Evolutionary conservation across 306 rosid species (phyloP).

Genomic region (Abrus pulchellus): DNA sequence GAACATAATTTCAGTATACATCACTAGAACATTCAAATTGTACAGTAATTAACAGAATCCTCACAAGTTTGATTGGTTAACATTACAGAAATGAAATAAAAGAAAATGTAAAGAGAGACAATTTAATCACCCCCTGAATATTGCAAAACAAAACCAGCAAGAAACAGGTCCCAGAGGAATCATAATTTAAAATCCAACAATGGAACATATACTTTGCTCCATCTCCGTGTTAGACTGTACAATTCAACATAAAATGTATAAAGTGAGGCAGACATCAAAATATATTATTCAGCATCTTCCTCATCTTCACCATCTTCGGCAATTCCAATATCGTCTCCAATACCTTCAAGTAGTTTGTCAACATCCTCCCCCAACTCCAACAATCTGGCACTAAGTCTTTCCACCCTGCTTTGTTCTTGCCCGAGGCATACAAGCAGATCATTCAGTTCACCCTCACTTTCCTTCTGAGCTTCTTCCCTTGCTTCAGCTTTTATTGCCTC

Average conservation of each 20-base stretch:
- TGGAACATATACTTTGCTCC: conserved; percentile 40
- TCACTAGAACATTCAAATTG: not conserved
- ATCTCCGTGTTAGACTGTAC: conserved; percentile 55
- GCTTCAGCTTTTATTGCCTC: conserved; percentile 91
- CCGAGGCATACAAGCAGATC: conserved; percentile 97
- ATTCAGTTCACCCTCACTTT: conserved; percentile 88
- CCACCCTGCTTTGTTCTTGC: conserved; percentile 97
- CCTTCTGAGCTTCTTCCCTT: conserved; percentile 96
- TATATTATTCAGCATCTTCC: conserved; percentile 32
- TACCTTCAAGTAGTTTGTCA: conserved; percentile 81
- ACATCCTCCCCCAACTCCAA: conserved; percentile 92
- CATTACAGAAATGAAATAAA: not conserved
- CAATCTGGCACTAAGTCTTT: conserved; percentile 75
- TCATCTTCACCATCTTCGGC: conserved; percentile 72
- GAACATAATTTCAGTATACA: not conserved
- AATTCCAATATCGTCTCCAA: conserved; percentile 80
- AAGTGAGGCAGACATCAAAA: conserved; percentile 16
- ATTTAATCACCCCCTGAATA: conserved; percentile 29
- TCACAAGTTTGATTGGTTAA: conserved; percentile 22
- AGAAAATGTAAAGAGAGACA: not conserved
- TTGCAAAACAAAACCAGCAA: conserved; percentile 32
- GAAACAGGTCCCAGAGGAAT: conserved; percentile 34
- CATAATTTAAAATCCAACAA: conserved; percentile 48
- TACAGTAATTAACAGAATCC: conserved; percentile 8
- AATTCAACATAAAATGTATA: conserved; percentile 49